These are phyloP conservation scores for Suillus hirtellus DNA, from an alignment of 768 basidiomycete genomes.

Conservation along the genomic window DNA sequence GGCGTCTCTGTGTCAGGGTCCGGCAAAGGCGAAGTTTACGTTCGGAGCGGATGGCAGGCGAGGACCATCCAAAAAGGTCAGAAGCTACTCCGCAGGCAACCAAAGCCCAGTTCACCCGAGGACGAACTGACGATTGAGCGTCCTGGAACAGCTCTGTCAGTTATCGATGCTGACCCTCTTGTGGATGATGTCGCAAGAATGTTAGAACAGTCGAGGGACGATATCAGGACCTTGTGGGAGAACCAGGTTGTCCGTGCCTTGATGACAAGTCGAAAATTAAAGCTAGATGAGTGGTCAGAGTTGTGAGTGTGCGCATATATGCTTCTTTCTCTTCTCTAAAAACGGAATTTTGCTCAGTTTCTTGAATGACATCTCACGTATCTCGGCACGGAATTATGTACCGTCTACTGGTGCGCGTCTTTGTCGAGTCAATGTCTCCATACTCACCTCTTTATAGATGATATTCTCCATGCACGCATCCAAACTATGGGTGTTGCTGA, in stretches of 20 bases:
- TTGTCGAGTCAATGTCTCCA: conserved; percentile 28
- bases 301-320: conserved; percentile 58
- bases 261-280: conserved; percentile 66
- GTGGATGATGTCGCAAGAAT: conserved; percentile 63
- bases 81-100: conserved; percentile 31
- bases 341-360: conserved; percentile 50
- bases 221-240: conserved; percentile 72
- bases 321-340: conserved; percentile 14
- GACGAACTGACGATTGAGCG: conserved; percentile 31
- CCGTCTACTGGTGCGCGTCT: conserved; percentile 66
- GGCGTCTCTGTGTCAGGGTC: conserved; percentile 72
- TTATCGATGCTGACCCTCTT: conserved; percentile 49
- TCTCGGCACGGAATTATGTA: conserved; percentile 67
- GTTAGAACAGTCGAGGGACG: conserved; percentile 57
- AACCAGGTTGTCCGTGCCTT: conserved; percentile 70
- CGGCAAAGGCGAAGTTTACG: conserved; percentile 74
- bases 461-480: conserved; percentile 86
- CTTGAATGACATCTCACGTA: conserved; percentile 69
- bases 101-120: conserved; percentile 24
- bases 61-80: conserved; percentile 57
- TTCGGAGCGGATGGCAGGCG: conserved; percentile 81
- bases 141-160: conserved; percentile 29
- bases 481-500: conserved; percentile 90
- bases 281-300: conserved; percentile 86
- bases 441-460: conserved; percentile 48